These are phyloP conservation scores for Arctium lappa DNA, from an alignment of 129 eudicot genomes.

Conservation along the genomic window DNA sequence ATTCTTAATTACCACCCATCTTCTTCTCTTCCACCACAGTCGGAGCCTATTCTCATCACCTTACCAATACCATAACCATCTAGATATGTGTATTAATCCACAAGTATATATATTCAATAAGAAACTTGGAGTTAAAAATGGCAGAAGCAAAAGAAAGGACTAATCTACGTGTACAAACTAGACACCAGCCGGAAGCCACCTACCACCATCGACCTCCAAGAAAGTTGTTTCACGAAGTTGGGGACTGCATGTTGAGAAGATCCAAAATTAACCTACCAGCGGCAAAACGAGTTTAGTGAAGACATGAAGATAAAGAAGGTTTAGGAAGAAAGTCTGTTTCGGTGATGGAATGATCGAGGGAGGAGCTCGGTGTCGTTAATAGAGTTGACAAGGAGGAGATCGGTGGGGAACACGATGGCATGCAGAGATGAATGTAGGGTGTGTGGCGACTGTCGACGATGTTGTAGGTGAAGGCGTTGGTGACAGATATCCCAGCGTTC, in stretches of 20 bases:
- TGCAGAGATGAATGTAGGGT: slow-evolving; percentile 36
- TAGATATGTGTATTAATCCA: neutral
- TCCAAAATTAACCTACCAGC: slow-evolving; percentile 38
- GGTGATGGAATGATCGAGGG: slow-evolving; percentile 28
- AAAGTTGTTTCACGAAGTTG: slow-evolving; percentile 31
- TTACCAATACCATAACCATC: no score
- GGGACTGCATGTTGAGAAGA: slow-evolving; percentile 34
- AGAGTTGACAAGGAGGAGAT: slow-evolving; percentile 39
- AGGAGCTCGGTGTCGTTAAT: slow-evolving; percentile 33
- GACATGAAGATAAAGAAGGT: slow-evolving; percentile 33
- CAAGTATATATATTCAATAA: neutral
- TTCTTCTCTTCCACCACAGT: neutral
- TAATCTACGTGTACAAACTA: slow-evolving; percentile 60
- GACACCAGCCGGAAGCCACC: slow-evolving; percentile 36
- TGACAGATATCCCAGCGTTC: slow-evolving; percentile 83
- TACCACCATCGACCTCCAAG: slow-evolving; percentile 24
- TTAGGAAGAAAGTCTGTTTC: slow-evolving; percentile 33
- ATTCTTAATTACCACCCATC: slow-evolving; percentile 14
- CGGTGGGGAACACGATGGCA: slow-evolving; percentile 33
- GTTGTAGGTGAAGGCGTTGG: slow-evolving; percentile 62
- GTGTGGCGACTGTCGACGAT: slow-evolving; percentile 29
- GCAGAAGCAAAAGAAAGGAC: slow-evolving; percentile 40
- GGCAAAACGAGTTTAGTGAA: slow-evolving; percentile 20
- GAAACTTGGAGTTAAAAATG: slow-evolving; percentile 9
- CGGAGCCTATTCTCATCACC: neutral